A percentile compares a stretch with the other conserved stretches of the same genome.
These are phyloP conservation scores for Edaphochlamys debaryana DNA, from an alignment of 139 green algal genomes.

Conservation along the genomic window DNA sequence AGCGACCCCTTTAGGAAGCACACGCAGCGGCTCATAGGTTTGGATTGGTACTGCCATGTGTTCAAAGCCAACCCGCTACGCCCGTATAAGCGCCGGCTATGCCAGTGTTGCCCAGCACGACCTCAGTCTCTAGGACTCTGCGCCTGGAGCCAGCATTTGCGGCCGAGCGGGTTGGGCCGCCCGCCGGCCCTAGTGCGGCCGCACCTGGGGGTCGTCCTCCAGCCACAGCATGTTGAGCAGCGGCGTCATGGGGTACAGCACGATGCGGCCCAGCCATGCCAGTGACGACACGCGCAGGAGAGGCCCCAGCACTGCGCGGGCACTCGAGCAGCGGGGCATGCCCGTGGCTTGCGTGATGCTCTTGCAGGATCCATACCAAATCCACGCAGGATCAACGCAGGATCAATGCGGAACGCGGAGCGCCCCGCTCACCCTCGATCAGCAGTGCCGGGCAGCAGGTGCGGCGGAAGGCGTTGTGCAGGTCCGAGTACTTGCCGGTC, in stretches of 20 bases:
- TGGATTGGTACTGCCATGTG: no score
- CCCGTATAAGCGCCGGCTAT: no score
- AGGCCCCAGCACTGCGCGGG: not conserved
- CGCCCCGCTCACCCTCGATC: not conserved
- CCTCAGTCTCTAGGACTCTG: no score
- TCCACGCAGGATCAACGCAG: not conserved
- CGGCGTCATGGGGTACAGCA: conserved; percentile 5
- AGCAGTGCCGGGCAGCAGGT: conserved; percentile 7
- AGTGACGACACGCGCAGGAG: conserved; percentile 8
- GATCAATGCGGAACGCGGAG: not conserved
- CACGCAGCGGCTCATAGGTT: not conserved
- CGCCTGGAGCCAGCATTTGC: not conserved
- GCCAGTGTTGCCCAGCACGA: no score
- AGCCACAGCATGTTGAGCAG: conserved; percentile 10
- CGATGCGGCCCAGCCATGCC: conserved; percentile 1
- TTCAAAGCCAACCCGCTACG: no score
- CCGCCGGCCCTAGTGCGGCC: not conserved
- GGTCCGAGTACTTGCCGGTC: not conserved
- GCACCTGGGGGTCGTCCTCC: conserved; percentile 15
- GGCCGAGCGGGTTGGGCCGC: not conserved
- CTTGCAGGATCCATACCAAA: not conserved
- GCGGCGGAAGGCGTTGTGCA: not conserved
- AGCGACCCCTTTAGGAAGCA: not conserved
- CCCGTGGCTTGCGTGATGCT: no score
- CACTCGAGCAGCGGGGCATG: not conserved